phyloP scores from a whole-genome alignment of 78 protist species.

The Dictyostelium intermedium region DNA sequence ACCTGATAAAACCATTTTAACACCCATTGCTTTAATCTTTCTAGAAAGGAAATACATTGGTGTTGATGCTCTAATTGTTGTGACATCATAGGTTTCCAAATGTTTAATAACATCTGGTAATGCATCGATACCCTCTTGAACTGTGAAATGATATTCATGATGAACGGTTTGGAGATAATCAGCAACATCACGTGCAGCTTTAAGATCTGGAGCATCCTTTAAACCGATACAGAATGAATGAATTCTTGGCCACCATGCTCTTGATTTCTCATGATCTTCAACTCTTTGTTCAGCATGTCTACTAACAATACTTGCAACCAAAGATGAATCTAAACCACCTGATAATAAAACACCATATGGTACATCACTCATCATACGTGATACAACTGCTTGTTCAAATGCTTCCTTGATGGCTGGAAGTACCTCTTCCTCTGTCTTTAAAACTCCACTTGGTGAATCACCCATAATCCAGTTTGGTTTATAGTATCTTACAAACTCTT shows the following conservation, averaged over 20 bases:
- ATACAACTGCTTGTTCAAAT: constrained; percentile 84
- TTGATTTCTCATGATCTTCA: constrained; percentile 58
- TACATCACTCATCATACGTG: constrained; percentile 90
- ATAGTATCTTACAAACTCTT: constrained; percentile 77
- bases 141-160: constrained; percentile 85
- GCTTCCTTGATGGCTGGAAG: constrained; percentile 65
- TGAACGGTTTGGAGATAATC: constrained; percentile 86
- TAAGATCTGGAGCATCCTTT: constrained; percentile 89
- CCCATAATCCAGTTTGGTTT: constrained; percentile 83
- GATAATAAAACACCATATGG: constrained; percentile 94
- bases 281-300: constrained; percentile 77
- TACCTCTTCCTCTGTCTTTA: constrained; percentile 16
- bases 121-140: constrained; percentile 92
- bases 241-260: constrained; percentile 87
- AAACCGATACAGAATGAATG: constrained; percentile 92
- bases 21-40: constrained; percentile 91
- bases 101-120: constrained; percentile 87
- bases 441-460: neutral
- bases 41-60: constrained; percentile 93
- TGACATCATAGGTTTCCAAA: constrained; percentile 94
- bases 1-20: constrained; percentile 94
- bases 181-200: constrained; percentile 90
- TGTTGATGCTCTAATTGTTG: constrained; percentile 92
- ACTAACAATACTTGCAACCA: constrained; percentile 91
- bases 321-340: constrained; percentile 93